These are phyloP conservation scores for Saccharomyces hybrid DNA, from an alignment of 1,139 yeast species.

Conservation along the genomic window DNA sequence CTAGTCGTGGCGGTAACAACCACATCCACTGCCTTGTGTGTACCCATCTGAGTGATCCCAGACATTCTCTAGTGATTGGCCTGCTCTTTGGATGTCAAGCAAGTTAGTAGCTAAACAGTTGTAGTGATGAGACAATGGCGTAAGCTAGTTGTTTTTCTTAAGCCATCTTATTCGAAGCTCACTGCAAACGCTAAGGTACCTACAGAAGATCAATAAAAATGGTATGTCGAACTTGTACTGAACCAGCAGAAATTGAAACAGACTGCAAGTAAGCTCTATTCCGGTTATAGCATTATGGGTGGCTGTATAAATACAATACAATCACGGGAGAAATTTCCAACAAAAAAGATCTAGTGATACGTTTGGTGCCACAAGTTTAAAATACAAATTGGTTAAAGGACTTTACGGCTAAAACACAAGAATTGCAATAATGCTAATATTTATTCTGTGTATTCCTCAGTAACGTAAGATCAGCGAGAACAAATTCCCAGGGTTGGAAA, in stretches of 20 bases:
- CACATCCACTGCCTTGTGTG: not conserved
- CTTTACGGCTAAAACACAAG: not conserved
- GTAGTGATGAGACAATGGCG: not conserved
- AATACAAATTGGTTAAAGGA: not conserved
- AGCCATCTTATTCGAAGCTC: not conserved
- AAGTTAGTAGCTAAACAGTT: not conserved
- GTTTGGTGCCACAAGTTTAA: not conserved
- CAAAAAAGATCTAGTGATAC: not conserved
- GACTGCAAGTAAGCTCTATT: not conserved
- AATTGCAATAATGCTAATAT: not conserved
- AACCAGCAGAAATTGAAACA: not conserved
- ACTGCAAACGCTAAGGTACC: not conserved
- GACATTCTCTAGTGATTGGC: not conserved
- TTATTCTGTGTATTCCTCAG: not conserved
- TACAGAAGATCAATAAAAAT: not conserved
- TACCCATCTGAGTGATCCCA: not conserved
- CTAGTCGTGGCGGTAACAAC: not conserved
- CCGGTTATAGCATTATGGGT: not conserved
- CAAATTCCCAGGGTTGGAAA: not conserved
- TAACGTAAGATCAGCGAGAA: not conserved
- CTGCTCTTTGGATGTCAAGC: not conserved
- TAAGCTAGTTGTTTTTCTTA: not conserved
- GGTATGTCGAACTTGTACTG: not conserved
- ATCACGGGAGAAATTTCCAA: not conserved
- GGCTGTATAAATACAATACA: not conserved